Evolutionary conservation across 2,329 filamentous ascomycete genomes (phyloP), one percentile per base, ranked within the genome.

Genomic region (Colletotrichum scovillei): DNA sequence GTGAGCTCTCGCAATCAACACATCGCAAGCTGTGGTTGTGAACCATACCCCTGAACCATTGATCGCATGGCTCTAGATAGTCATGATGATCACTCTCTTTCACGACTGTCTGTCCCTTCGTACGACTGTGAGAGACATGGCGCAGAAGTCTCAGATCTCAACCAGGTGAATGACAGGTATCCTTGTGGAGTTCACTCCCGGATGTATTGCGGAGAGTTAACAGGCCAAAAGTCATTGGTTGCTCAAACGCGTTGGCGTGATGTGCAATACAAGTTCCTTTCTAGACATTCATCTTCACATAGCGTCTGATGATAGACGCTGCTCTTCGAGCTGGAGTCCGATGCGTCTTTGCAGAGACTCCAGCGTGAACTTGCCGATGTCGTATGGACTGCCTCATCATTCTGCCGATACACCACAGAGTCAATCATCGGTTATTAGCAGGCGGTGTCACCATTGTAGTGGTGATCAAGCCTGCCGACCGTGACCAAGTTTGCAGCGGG

Each of bases 21-120:
- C 42, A 49, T 19, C 42, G 42, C 42, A 42, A 63, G 66, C 46
- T n/a, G 26, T 24, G 28, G 38, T 59, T n/a, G 28, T 19, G 30
- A 63, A 22, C 30, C 69, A 38, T 52, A 19, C 19, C 49, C 63
- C 22, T 56, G 32, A 26, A 69, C 46, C 59, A 69, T 35, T 35
- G 42, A 53, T 64, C 49, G 52, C 59, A 49, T 26, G 32, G 30
- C 16, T 63, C 49, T 58, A 26, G 42, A 38, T 12, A 32, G 49
- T 6, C 22, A 24, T 52, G 22, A 6, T 24, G 38, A 53, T 57
- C 57, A 58, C 42, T n/a, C 8, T n/a, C 19, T n/a, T 49, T n/a
- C 7, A 11, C 19, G 42, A 49, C 4, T n/a, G 42, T n/a, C 16
- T n/a, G 42, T n/a, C 16, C 2, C 14, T 46, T 46, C 38, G 38